Percentiles rank a stretch among this genome's conserved stretches.
Conservation (phyloP, 768 basidiomycete genomes). For the Termitomyces sp. region DNA sequence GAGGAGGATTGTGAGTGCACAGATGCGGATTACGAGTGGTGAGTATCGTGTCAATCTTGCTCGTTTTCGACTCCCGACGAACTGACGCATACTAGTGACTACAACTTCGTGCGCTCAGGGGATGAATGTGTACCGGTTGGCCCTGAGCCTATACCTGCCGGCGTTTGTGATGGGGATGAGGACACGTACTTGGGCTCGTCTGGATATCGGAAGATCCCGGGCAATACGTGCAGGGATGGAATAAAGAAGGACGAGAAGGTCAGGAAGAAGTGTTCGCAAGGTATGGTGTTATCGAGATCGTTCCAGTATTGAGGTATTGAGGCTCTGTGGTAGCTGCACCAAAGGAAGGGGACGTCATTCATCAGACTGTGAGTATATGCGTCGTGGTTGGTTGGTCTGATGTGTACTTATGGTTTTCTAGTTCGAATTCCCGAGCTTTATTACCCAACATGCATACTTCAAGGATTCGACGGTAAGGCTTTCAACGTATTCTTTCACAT, state of each 20-base stretch:
- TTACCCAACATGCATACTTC: conserved; percentile 85
- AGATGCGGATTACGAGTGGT: conserved; percentile 95
- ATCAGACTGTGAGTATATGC: conserved; percentile 57
- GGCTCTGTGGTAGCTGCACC: conserved; percentile 60
- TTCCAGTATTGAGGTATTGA: background rate
- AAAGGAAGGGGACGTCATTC: conserved; percentile 69
- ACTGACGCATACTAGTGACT: conserved; percentile 55
- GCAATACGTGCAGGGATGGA: conserved; percentile 82
- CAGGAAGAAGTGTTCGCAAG: conserved; percentile 75
- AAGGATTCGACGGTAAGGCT: conserved; percentile 60
- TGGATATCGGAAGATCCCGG: conserved; percentile 90
- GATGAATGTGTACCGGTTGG: conserved; percentile 80
- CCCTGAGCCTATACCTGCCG: conserved; percentile 82
- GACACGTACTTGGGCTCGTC: conserved; percentile 83
- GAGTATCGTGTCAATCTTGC: conserved; percentile 1
- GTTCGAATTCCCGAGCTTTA: conserved; percentile 62
- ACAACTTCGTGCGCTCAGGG: conserved; percentile 77
- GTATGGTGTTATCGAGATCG: conserved; percentile 37
- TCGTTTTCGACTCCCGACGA: background rate
- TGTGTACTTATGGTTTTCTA: conserved; percentile 22
- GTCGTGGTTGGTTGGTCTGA: background rate
- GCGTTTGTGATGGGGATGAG: conserved; percentile 50
- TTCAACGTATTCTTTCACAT: conserved; percentile 1
- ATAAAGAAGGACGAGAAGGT: conserved; percentile 64
- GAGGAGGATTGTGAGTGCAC: conserved; percentile 83